Percentiles rank a stretch among this genome's conserved stretches.
Evolutionary conservation across 257 asterid genomes (phyloP).

Genomic region (Solanum medicagineum): DNA sequence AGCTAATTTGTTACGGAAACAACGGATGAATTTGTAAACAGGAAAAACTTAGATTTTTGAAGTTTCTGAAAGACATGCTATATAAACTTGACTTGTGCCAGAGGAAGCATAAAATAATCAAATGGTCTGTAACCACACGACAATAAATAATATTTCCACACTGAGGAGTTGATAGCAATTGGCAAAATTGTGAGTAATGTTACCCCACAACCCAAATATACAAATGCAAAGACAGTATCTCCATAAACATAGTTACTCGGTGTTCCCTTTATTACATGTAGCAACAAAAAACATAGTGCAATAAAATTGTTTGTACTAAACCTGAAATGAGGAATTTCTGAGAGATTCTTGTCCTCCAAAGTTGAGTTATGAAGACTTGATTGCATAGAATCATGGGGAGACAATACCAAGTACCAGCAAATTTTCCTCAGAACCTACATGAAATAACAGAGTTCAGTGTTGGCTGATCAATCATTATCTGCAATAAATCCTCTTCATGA

Average conservation of each 20-base stretch:
- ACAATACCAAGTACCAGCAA: slow-evolving; percentile 85
- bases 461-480: background rate
- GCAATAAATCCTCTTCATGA: background rate
- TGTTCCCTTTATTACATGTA: background rate
- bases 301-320: background rate
- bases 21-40: background rate
- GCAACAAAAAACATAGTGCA: slow-evolving; percentile 1
- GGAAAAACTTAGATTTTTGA: background rate
- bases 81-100: background rate
- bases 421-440: slow-evolving; percentile 84
- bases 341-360: slow-evolving; percentile 86
- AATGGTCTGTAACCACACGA: background rate
- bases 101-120: background rate
- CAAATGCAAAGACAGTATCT: background rate
- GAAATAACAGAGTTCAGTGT: background rate
- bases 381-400: slow-evolving; percentile 96
- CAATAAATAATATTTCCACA: background rate
- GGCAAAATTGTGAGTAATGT: background rate
- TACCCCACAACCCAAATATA: background rate
- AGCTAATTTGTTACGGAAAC: background rate
- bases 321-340: slow-evolving; percentile 90
- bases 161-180: background rate
- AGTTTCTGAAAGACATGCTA: background rate
- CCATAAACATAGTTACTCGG: background rate
- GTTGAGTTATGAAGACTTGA: slow-evolving; percentile 94